These are phyloP conservation scores for Vaccinium corymbosum DNA, from an alignment of 148 eudicot species.

Conservation along the genomic window DNA sequence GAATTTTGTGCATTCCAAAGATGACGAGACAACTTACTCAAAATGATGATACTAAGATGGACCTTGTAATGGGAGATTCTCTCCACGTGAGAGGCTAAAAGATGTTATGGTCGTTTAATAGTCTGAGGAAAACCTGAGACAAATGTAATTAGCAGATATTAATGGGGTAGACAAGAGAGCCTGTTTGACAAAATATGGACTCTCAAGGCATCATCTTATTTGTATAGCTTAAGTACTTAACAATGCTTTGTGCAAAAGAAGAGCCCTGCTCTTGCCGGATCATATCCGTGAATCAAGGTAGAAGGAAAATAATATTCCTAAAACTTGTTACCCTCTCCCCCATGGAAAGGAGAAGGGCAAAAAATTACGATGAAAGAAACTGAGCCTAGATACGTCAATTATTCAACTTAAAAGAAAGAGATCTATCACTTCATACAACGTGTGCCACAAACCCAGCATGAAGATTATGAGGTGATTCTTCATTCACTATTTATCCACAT, in stretches of 20 bases:
- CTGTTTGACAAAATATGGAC: not conserved
- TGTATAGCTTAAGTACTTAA: not conserved
- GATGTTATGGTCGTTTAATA: not conserved
- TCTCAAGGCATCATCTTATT: not conserved
- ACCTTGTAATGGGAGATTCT: not conserved
- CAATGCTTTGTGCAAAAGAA: not conserved
- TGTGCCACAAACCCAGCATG: not conserved
- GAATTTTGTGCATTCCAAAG: not conserved
- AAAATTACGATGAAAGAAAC: no score
- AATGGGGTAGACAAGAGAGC: not conserved
- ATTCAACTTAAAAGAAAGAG: not conserved
- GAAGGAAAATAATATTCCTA: not conserved
- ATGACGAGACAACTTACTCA: not conserved
- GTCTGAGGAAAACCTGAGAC: not conserved
- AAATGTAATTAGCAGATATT: not conserved
- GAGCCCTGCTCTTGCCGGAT: not conserved
- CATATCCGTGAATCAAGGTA: not conserved
- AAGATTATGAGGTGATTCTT: not conserved
- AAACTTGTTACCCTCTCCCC: not conserved
- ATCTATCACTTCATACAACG: not conserved
- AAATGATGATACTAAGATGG: not conserved
- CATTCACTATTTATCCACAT: not conserved
- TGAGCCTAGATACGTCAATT: not conserved
- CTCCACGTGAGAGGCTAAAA: not conserved
- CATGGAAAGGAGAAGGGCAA: not conserved